Evolutionary conservation across 352 stramenopile genomes (phyloP).

Genomic region (Globisporangium spinosum): DNA sequence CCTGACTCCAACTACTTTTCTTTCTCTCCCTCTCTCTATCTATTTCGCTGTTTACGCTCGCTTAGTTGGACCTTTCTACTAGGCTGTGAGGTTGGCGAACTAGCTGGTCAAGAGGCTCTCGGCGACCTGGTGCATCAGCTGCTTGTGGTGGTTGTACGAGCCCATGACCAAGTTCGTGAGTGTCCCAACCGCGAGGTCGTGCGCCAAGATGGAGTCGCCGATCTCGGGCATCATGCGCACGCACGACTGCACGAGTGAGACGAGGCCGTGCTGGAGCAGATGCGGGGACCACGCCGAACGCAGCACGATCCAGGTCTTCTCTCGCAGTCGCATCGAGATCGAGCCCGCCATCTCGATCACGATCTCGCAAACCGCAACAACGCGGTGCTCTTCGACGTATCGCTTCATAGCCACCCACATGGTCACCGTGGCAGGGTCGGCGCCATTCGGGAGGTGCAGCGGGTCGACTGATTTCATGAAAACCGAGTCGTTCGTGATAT

Average conservation of each 20-base stretch:
- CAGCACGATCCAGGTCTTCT: constrained; percentile 29
- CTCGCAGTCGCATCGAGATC: constrained; percentile 24
- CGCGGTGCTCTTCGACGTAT: constrained; percentile 23
- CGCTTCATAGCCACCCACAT: constrained; percentile 25
- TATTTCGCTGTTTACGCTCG: no score
- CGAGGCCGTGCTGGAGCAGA: constrained; percentile 9
- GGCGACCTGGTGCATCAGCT: constrained; percentile 28
- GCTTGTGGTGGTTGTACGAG: constrained; percentile 29
- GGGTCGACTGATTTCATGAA: constrained; percentile 24
- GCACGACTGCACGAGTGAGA: constrained; percentile 25
- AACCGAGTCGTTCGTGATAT: constrained; percentile 19
- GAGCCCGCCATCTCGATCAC: constrained; percentile 29
- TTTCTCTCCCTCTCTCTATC: no score
- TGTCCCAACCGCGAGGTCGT: constrained; percentile 24
- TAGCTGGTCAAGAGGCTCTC: not conserved
- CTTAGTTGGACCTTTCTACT: not conserved
- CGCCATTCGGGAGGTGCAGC: constrained; percentile 20
- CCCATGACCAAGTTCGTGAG: constrained; percentile 29
- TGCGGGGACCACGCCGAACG: not conserved
- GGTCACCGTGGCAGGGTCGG: constrained; percentile 17
- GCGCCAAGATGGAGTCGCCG: constrained; percentile 14
- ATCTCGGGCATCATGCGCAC: constrained; percentile 24
- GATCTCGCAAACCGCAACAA: constrained; percentile 29
- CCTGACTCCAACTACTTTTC: no score
- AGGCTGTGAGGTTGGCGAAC: not conserved